A percentile compares a stretch with the other conserved stretches of the same genome.
phyloP scores from a whole-genome alignment of 345 rosid genomes.

The Stellera chamaejasme region DNA sequence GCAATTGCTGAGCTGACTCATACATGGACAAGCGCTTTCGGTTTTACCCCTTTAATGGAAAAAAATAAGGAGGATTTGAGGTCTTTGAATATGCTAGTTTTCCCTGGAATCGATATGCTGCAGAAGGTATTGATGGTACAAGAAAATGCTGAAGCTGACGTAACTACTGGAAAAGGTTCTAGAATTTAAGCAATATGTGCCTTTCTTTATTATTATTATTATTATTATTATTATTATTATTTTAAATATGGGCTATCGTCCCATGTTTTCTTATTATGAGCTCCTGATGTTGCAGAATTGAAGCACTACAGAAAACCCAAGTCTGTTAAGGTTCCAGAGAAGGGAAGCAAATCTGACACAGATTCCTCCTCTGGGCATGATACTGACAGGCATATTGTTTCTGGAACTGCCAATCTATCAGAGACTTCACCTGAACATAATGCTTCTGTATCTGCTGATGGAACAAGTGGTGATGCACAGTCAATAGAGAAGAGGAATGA shows the following conservation, averaged over 20 bases:
- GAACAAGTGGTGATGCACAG: constrained; percentile 12
- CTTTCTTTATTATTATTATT: too few relatives aligned
- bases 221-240: too few relatives aligned
- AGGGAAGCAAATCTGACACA: constrained; percentile 21
- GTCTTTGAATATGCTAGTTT: constrained; percentile 65
- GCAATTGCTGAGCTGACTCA: constrained; percentile 67
- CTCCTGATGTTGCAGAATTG: constrained; percentile 13
- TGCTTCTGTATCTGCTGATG: constrained; percentile 8
- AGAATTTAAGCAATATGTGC: not conserved
- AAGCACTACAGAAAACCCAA: not conserved
- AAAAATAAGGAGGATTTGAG: constrained; percentile 43
- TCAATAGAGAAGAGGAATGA: constrained; percentile 15
- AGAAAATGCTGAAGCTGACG: constrained; percentile 22
- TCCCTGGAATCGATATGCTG: constrained; percentile 82
- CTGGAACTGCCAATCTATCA: constrained; percentile 17
- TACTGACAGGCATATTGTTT: constrained; percentile 12
- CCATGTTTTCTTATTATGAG: not conserved
- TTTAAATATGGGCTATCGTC: not conserved
- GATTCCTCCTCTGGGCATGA: constrained; percentile 28
- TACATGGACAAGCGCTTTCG: constrained; percentile 72
- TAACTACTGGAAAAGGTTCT: constrained; percentile 24
- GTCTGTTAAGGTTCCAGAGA: constrained; percentile 6
- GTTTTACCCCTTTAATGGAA: constrained; percentile 49
- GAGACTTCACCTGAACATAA: constrained; percentile 19
- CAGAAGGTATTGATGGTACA: constrained; percentile 42